Evolutionary conservation across 495 filamentous ascomycete species (phyloP).

Genomic region (Ascodesmis nigricans): DNA sequence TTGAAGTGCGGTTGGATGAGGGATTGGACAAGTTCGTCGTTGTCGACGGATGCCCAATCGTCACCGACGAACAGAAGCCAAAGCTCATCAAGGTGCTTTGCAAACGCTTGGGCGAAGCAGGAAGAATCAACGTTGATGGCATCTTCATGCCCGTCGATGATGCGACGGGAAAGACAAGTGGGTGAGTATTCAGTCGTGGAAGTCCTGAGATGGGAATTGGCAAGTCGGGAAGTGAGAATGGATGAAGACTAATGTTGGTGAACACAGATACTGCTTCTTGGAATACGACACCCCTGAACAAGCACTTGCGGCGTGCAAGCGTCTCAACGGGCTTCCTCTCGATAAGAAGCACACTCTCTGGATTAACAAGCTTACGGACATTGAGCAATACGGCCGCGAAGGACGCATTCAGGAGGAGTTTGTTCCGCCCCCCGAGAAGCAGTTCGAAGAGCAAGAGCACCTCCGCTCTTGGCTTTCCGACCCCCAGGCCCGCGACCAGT

Average conservation of each 20-base stretch:
- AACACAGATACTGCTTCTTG: conserved; percentile 65
- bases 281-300: conserved; percentile 87
- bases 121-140: conserved; percentile 61
- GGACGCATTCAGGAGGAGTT: conserved; percentile 84
- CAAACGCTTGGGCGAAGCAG: conserved; percentile 68
- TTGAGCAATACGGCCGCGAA: conserved; percentile 86
- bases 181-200: conserved; percentile 31
- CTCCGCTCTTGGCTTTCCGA: conserved; percentile 82
- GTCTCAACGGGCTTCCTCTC: conserved; percentile 58
- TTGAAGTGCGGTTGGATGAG: conserved; percentile 85
- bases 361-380: conserved; percentile 95
- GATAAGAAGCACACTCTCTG: conserved; percentile 88
- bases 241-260: conserved; percentile 8
- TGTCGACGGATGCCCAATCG: conserved; percentile 74
- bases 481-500: conserved; percentile 69
- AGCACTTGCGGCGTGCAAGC: conserved; percentile 66
- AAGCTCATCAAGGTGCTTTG: conserved; percentile 88
- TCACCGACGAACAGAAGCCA: conserved; percentile 59
- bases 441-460: conserved; percentile 80
- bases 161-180: conserved; percentile 48
- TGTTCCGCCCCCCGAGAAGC: conserved; percentile 48
- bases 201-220: too few species aligned
- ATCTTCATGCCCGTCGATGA: conserved; percentile 85
- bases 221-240: too few species aligned
- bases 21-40: conserved; percentile 90